Evolutionary conservation across 495 filamentous ascomycete genomes (phyloP), one percentile per base, ranked within the genome.

Genomic region (Podospora australis): DNA sequence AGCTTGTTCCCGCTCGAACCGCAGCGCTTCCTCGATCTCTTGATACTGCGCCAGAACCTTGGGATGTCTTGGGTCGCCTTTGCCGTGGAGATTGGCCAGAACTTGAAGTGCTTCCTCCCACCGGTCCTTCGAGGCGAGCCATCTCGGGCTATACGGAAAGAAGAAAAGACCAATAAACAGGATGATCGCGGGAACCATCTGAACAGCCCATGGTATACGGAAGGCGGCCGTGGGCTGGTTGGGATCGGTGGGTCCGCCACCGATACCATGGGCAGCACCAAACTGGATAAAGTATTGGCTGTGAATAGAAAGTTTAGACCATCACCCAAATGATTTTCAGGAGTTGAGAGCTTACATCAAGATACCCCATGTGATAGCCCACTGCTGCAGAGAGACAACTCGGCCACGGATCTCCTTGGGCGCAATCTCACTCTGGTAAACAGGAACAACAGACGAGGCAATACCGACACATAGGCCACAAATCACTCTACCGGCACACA

Each of bases 391-490:
- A 4, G 52, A 53, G 10, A 91, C 84, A 19, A 92, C 75, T 14
- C 87, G 77, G 25, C 87, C 87, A 48, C 87, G 80, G 55, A 87
- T 87, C 49, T 86, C 82, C 50, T 86, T 84, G 14, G 83, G 87
- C 4, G 86, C 78, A 46, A 90, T 77, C 62, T 92, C 87, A 28
- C 86, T 78, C 46, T 87, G 81, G 57, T 91, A 91, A 19, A 90
- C 81, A 4, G 87, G 87, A 25, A 87, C 84, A 40, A 88, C 70
- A 13, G 84, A 77, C 3, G 85, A 88, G 10, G 79, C 80, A 44
- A 88, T 85, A 50, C 87, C 87, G 48, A 88, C 80, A 46, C 81
- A 84, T 36, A 92, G 52, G 42, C 87, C 87, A 48, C 78, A 74
- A 32, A 90, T 70, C 38, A 87, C 77, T 54, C 87, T 80, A 6